Base-by-base conservation (phyloP, 306 rosid species). In the Malus sieversii region DNA sequence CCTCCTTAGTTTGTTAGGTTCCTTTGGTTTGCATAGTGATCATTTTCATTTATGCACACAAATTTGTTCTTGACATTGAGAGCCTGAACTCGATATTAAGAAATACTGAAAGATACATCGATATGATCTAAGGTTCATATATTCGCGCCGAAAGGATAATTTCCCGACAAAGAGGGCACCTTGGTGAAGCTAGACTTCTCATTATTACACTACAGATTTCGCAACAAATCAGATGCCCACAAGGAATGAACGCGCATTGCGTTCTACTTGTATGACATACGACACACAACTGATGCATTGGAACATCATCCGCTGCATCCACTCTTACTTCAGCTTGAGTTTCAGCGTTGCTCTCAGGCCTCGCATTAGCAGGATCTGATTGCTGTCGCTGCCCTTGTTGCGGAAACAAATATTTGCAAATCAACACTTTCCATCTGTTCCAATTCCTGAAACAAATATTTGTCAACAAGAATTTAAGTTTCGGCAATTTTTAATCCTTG, bases 221-320 rank as follows among this genome's bases (percentile, higher is more conserved):
- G 87, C 98, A 95, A 68, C 98, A 95, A 52, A 95, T 97, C 27
- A 89, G 83, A 84, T 95, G 98, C 51, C 97, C 98, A 27, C 98
- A 95, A 1, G 97, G 98, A 72, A 92, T 77, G 76, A 95, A 95
- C 13, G 87, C 97, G n/a, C 91, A 90, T 55, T 96, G 88, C 82
- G 88, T 92, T 86, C 97, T 95, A 82, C 97, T 89, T 85, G 72
- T 87, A 75, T 92, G 79, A 77, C 97, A 95, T 79, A 92, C 84
- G 51, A 87, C 93, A 27, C 98, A 92, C 83, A 95, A 74, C 79
- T 86, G 87, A 72, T 95, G 96, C 16, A 89, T 96, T 18, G 93
- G 87, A 77, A 95, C 53, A 48, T 38, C 83, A 45, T 87, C 87
- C 61, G 78, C 90, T 19, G 38, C 74, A 70, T 89, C 97, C 18